Conservation (phyloP, 345 rosid genomes). For the Boechera stricta region DNA sequence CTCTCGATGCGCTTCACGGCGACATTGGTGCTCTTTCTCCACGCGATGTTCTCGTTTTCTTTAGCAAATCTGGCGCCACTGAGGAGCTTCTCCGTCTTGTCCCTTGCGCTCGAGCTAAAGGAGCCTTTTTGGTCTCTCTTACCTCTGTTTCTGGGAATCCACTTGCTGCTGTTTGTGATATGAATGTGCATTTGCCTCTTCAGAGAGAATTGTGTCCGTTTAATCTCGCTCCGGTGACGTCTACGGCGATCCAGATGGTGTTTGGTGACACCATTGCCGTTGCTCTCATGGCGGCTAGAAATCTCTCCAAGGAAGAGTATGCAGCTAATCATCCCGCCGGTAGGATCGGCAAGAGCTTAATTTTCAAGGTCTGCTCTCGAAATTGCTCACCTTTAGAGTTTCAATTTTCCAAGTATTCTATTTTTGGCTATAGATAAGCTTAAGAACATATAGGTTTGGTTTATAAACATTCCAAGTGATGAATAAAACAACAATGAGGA, state of each 20-base stretch:
- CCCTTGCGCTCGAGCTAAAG: constrained; percentile 89
- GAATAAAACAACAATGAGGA: not conserved
- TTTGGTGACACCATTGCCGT: constrained; percentile 98
- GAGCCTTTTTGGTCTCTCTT: constrained; percentile 70
- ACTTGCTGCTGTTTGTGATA: constrained; percentile 63
- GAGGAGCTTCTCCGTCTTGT: constrained; percentile 87
- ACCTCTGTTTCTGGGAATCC: constrained; percentile 83
- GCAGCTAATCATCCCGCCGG: constrained; percentile 98
- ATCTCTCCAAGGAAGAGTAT: constrained; percentile 79
- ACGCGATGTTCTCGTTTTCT: constrained; percentile 71
- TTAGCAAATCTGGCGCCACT: constrained; percentile 87
- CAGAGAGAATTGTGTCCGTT: constrained; percentile 93
- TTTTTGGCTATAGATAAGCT: not conserved
- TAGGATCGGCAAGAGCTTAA: constrained; percentile 89
- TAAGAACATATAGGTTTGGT: not conserved
- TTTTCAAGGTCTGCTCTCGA: constrained; percentile 70
- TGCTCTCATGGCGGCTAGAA: constrained; percentile 91
- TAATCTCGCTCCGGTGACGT: constrained; percentile 94
- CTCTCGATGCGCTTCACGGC: constrained; percentile 92
- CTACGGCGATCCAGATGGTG: constrained; percentile 98
- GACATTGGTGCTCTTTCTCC: constrained; percentile 76
- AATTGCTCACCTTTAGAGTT: not conserved
- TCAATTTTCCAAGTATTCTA: not conserved
- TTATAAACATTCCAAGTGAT: not conserved
- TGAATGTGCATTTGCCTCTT: constrained; percentile 88